phyloP scores from a whole-genome alignment of 73 alveolate genomes.

The Durusdinium trenchii region DNA sequence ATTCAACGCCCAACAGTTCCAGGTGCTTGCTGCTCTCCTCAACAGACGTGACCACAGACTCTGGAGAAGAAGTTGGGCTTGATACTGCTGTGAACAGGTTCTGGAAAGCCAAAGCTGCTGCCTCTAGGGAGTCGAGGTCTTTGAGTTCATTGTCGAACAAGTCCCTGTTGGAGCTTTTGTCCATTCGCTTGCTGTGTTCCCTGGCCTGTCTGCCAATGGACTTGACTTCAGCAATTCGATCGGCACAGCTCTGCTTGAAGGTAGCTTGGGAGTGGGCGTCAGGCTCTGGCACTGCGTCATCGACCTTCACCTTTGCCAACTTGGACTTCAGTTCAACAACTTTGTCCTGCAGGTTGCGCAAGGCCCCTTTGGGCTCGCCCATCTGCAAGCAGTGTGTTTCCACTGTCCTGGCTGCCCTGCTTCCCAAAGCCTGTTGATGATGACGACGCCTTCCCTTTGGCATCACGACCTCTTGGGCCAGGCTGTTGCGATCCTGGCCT shows the following conservation, averaged over 20 bases:
- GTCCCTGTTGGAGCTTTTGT: conserved; percentile 42
- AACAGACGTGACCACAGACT: neutral
- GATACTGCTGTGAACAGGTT: neutral
- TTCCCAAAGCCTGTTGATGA: neutral
- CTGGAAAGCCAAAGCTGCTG: too few relatives aligned
- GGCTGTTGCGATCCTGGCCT: neutral
- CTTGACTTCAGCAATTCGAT: neutral
- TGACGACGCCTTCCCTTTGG: neutral
- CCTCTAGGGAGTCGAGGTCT: too few relatives aligned
- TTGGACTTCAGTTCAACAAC: neutral
- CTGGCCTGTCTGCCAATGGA: neutral
- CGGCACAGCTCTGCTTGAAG: neutral
- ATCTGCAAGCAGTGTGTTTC: neutral
- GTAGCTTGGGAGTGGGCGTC: neutral
- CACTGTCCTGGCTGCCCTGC: neutral
- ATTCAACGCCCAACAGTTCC: too few relatives aligned
- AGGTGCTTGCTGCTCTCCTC: neutral
- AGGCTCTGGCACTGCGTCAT: neutral
- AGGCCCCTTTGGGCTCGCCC: conserved; percentile 51
- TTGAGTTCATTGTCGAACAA: too few relatives aligned
- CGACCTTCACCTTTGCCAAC: neutral
- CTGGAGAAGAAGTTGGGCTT: neutral
- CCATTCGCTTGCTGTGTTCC: neutral
- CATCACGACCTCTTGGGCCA: too few relatives aligned
- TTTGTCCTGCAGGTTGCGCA: neutral